phyloP scores from a whole-genome alignment of 345 rosid species.

The Eutrema heterophyllum region DNA sequence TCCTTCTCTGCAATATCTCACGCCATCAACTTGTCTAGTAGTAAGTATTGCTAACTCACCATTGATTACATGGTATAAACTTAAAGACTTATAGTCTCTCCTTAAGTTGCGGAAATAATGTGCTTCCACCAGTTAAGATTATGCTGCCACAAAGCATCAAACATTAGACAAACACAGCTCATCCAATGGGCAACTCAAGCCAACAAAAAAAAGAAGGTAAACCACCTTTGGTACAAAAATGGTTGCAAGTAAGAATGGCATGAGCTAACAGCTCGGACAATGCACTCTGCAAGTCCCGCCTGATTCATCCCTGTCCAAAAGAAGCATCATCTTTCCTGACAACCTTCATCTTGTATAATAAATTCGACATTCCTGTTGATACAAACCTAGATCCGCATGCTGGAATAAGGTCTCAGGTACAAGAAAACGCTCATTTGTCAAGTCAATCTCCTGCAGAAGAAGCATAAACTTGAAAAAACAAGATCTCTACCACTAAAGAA shows the following conservation, averaged over 20 bases:
- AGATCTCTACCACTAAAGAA: no score
- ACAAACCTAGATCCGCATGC: conserved; percentile 90
- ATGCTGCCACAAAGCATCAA: conserved; percentile 49
- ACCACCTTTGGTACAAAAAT: conserved; percentile 80
- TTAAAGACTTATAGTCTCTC: conserved; percentile 72
- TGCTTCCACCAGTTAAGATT: conserved; percentile 91
- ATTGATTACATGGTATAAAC: background rate
- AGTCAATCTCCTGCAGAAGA: conserved; percentile 75
- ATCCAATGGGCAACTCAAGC: background rate
- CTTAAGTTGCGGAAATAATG: conserved; percentile 69
- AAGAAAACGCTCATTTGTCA: conserved; percentile 89
- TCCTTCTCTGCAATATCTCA: conserved; percentile 46
- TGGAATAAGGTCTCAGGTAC: conserved; percentile 95
- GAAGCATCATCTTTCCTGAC: background rate
- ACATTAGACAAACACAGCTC: conserved; percentile 20
- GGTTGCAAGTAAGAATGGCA: conserved; percentile 87
- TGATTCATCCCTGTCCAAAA: conserved; percentile 71
- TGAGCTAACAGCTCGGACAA: conserved; percentile 82
- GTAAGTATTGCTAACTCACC: background rate
- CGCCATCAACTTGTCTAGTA: background rate
- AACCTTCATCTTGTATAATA: background rate
- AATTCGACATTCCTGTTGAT: background rate
- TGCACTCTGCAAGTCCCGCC: conserved; percentile 96
- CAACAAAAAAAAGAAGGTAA: background rate
- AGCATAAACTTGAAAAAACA: background rate